These are phyloP conservation scores for Bassia scoparia DNA, from an alignment of 148 eudicot genomes.

Conservation along the genomic window DNA sequence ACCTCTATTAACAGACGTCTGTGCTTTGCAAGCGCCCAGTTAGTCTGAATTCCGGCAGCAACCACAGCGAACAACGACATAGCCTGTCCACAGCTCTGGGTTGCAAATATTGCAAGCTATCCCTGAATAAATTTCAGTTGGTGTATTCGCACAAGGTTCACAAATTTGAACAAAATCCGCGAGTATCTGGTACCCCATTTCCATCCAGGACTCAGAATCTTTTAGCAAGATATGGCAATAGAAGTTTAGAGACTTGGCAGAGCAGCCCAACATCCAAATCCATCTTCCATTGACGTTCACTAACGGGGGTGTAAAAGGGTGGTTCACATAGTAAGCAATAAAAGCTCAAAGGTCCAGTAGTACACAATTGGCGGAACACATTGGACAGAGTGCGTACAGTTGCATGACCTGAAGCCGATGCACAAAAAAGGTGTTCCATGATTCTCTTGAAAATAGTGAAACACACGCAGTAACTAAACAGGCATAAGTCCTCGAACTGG, in stretches of 20 bases:
- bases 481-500: constrained; percentile 89
- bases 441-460: constrained; percentile 93
- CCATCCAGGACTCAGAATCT: constrained; percentile 61
- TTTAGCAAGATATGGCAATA: constrained; percentile 92
- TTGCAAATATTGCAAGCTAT: constrained; percentile 88
- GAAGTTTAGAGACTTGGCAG: constrained; percentile 78
- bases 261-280: constrained; percentile 75
- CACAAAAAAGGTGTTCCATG: constrained; percentile 84
- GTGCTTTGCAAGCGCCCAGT: constrained; percentile 98
- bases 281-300: constrained; percentile 87
- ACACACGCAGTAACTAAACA: constrained; percentile 86
- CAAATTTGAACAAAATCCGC: constrained; percentile 88
- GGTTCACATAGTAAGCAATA: constrained; percentile 87
- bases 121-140: constrained; percentile 97
- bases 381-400: constrained; percentile 90
- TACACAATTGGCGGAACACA: constrained; percentile 89
- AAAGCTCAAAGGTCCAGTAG: constrained; percentile 92
- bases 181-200: constrained; percentile 78
- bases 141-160: constrained; percentile 98
- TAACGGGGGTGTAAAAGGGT: constrained; percentile 86
- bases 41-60: constrained; percentile 93
- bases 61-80: constrained; percentile 71
- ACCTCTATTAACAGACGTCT: constrained; percentile 91
- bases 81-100: constrained; percentile 96
- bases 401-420: constrained; percentile 98